These are phyloP conservation scores for Millerozyma acaciae DNA, from an alignment of 805 yeast species.

Conservation along the genomic window DNA sequence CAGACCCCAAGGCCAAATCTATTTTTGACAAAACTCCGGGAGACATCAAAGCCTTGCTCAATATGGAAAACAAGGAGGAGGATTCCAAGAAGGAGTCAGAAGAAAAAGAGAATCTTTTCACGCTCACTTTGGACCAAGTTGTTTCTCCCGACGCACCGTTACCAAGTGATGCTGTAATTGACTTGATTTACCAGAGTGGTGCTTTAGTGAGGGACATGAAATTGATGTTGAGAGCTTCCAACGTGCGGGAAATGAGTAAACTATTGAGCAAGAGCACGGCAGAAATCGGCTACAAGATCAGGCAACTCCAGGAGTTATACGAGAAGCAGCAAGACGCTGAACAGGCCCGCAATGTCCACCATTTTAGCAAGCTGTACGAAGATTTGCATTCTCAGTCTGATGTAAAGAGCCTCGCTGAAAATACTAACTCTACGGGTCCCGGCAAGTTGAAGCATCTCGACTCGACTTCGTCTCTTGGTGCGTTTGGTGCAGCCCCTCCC, in stretches of 20 bases:
- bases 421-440: not conserved
- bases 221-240: constrained; percentile 53
- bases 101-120: constrained; percentile 12
- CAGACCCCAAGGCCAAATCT: constrained; percentile 34
- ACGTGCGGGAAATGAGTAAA: constrained; percentile 49
- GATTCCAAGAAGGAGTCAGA: constrained; percentile 14
- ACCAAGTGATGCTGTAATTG: constrained; percentile 54
- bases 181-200: constrained; percentile 58
- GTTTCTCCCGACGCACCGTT: constrained; percentile 53
- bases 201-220: constrained; percentile 62
- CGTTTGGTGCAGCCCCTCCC: no score
- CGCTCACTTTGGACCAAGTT: constrained; percentile 52
- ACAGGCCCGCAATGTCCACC: not conserved
- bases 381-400: not conserved
- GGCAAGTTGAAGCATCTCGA: constrained; percentile 6
- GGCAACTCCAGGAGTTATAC: constrained; percentile 14
- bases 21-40: constrained; percentile 29
- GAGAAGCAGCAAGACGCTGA: constrained; percentile 11
- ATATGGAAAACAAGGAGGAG: constrained; percentile 6
- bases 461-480: constrained; percentile 11
- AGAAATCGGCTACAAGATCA: constrained; percentile 24
- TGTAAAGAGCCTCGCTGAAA: not conserved
- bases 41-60: constrained; percentile 3
- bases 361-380: not conserved
- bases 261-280: constrained; percentile 28